These are phyloP conservation scores for Lactifluus piperatus DNA, from an alignment of 768 basidiomycete genomes.

Conservation along the genomic window DNA sequence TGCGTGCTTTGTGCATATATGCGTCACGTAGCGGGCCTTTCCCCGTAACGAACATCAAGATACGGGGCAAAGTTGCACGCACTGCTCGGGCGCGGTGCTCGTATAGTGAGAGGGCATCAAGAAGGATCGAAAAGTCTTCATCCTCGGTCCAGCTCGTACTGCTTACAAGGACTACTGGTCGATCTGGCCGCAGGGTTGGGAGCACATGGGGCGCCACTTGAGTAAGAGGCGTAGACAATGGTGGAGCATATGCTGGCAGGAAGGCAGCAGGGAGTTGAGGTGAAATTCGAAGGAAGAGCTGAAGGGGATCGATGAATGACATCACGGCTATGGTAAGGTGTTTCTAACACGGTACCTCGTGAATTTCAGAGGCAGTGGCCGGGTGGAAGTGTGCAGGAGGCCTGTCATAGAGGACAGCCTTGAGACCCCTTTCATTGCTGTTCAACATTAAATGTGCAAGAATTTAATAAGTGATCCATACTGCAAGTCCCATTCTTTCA, in stretches of 20 bases:
- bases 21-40: slow-evolving; percentile 69
- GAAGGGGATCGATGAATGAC: slow-evolving; percentile 20
- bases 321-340: slow-evolving; percentile 15
- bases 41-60: slow-evolving; percentile 83
- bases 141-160: slow-evolving; percentile 98
- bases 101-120: slow-evolving; percentile 66
- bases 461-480: slow-evolving; percentile 31
- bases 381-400: slow-evolving; percentile 81
- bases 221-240: slow-evolving; percentile 18
- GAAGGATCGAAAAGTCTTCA: slow-evolving; percentile 84
- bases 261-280: slow-evolving; percentile 49
- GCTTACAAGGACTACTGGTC: slow-evolving; percentile 82
- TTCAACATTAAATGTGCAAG: neutral
- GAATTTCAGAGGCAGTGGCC: slow-evolving; percentile 58
- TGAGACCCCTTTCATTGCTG: slow-evolving; percentile 50
- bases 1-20: slow-evolving; percentile 66
- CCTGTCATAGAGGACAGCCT: slow-evolving; percentile 77
- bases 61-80: slow-evolving; percentile 47
- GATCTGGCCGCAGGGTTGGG: slow-evolving; percentile 52
- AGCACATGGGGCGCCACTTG: slow-evolving; percentile 38
- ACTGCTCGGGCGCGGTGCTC: slow-evolving; percentile 42
- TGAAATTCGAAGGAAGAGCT: slow-evolving; percentile 46
- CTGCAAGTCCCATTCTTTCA: slow-evolving; percentile 68
- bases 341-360: slow-evolving; percentile 44
- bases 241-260: slow-evolving; percentile 26